Base-by-base conservation (phyloP, 2,329 filamentous ascomycete genomes). In the Elsinoe fawcettii region DNA sequence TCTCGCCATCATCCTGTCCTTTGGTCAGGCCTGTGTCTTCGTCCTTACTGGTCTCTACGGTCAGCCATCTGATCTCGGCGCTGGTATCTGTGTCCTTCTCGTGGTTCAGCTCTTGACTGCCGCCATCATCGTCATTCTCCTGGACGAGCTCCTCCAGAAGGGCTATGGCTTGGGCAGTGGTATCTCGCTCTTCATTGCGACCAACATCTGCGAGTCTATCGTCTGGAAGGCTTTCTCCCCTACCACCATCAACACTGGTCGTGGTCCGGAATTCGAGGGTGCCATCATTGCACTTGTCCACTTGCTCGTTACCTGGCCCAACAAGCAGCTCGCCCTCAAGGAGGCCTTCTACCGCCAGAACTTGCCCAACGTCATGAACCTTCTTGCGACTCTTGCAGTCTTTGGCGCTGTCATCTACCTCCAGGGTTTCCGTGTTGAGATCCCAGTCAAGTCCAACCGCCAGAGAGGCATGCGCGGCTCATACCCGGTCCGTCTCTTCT, bases 191-290 rank as follows among this genome's bases (percentile, higher is more conserved):
- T 99, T 99, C 83, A 99, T 99, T 72, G 93, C 93, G 65, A 99
- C 93, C 80, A 97, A 97, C 83, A 97, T 99, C 71, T 99, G 93
- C 88, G 93, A 99, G 81, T 96, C 92, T 58, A 99, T 99, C 75
- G 88, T 99, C 79, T 99, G 93, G 93, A 96, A 96, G 83, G 93
- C 95, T 55, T 97, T 99, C 82, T 97, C 92, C 55, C 95, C 95
- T 58, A 97, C 91, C 60, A 97, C 93, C 71, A 95, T 97, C 80
- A 99, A 99, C 83, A 99, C 95, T 64, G 93, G 93, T 66, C 90
- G 93, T 82, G 93, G 93, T 60, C 95, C 95, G 68, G 93, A 99
- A 78, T 99, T 97, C 70, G 93, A 99, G 81, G 93, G 92, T 73
- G 93, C 93, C 63, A 90, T 97, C 71, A 95, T 97, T 73, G 92